Evolutionary conservation across 1,139 yeast species (phyloP).

Genomic region (Debaryomyces sp.): DNA sequence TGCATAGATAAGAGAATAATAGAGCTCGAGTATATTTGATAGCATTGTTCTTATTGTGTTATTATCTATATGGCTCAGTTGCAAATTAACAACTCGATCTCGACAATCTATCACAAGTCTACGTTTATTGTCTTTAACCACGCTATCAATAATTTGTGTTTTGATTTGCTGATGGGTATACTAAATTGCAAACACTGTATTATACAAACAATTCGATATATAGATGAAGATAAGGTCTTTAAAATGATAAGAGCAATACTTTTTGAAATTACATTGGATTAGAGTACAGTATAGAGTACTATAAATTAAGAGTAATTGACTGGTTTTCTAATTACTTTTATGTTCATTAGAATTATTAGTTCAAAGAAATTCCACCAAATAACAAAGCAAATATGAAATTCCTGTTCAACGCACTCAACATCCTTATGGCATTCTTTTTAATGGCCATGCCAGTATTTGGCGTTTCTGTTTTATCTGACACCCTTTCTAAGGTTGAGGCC

Average conservation of each 20-base stretch:
- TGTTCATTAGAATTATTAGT: neutral
- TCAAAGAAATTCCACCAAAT: neutral
- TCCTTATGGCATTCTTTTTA: conserved; percentile 6
- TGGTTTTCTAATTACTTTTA: neutral
- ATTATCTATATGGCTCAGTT: neutral
- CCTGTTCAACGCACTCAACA: neutral
- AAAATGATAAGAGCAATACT: neutral
- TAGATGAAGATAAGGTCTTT: neutral
- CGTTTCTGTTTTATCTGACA: conserved; percentile 5
- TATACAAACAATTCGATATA: neutral
- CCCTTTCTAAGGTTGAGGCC: conserved; percentile 8
- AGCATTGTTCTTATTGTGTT: neutral
- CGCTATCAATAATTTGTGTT: neutral
- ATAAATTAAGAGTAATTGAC: neutral
- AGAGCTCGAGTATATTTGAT: neutral
- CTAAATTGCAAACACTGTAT: neutral
- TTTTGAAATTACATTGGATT: neutral
- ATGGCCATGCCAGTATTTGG: conserved; percentile 9
- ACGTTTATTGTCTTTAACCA: neutral
- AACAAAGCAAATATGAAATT: neutral
- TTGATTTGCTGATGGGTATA: neutral
- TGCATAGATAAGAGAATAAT: neutral
- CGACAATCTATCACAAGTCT: neutral
- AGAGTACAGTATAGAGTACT: neutral
- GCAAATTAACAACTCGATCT: neutral